Evolutionary conservation across 2,329 filamentous ascomycete genomes (phyloP).

Genomic region (Aspergillus aculeatinus): DNA sequence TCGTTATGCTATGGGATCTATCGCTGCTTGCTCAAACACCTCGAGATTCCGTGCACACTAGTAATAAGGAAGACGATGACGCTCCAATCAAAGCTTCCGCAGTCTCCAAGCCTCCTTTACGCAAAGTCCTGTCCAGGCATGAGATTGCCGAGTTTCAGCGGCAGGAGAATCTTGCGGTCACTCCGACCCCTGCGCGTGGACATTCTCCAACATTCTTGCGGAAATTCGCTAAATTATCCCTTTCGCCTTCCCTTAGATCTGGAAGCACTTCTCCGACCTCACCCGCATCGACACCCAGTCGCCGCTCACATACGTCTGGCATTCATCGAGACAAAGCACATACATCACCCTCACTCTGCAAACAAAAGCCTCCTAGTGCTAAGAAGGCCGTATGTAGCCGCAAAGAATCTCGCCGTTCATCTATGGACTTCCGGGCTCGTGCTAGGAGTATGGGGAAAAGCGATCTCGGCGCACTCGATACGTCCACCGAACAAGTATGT

Average conservation of each 20-base stretch:
- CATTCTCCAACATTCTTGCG: constrained; percentile 53
- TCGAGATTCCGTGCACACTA: constrained; percentile 29
- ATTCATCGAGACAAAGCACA: constrained; percentile 27
- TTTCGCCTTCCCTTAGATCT: constrained; percentile 41
- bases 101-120: constrained; percentile 68
- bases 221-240: constrained; percentile 54
- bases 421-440: constrained; percentile 52
- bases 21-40: constrained; percentile 35
- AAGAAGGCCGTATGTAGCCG: constrained; percentile 32
- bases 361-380: constrained; percentile 32
- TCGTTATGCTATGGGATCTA: constrained; percentile 74
- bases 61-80: constrained; percentile 36
- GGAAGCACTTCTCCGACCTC: constrained; percentile 29
- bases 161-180: constrained; percentile 46
- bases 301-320: constrained; percentile 31
- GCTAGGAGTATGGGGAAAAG: constrained; percentile 39
- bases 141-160: constrained; percentile 77
- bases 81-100: constrained; percentile 50
- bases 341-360: constrained; percentile 43
- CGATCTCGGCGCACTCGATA: constrained; percentile 50
- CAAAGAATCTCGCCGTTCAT: constrained; percentile 44
- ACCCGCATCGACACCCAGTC: constrained; percentile 31
- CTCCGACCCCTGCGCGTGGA: constrained; percentile 45
- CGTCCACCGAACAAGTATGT: constrained; percentile 58
- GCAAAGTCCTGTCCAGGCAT: constrained; percentile 81